Evolutionary conservation across 169 alveolate genomes (phyloP).

Genomic region (Babesia bigemina): DNA sequence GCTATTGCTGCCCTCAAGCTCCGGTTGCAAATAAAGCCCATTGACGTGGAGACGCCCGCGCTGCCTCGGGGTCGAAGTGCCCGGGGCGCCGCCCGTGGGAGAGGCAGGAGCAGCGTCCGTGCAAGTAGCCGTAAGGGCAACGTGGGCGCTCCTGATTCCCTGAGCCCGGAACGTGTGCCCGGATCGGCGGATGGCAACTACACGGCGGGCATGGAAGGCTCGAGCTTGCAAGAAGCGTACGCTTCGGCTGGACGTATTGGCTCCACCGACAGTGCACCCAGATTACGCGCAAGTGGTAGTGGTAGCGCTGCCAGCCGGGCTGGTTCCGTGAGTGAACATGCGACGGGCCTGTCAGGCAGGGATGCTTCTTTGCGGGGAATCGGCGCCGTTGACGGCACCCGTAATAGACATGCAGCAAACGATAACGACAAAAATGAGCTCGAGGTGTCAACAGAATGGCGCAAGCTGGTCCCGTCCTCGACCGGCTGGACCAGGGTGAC

Average conservation of each 20-base stretch:
- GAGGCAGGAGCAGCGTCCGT: not conserved
- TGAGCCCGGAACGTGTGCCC: not conserved
- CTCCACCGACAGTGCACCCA: no score
- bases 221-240: not conserved
- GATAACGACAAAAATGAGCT: not conserved
- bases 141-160: not conserved
- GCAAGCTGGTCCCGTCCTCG: slow-evolving; percentile 5
- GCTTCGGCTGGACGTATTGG: not conserved
- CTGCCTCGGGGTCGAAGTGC: not conserved
- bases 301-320: not conserved
- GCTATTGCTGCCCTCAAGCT: slow-evolving; percentile 1
- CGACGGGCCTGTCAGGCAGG: not conserved
- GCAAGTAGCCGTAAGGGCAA: not conserved
- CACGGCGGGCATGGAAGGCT: not conserved
- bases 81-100: not conserved
- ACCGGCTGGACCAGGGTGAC: slow-evolving; percentile 19
- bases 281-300: no score
- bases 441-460: not conserved
- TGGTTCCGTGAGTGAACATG: not conserved
- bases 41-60: not conserved
- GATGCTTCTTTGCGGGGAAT: not conserved
- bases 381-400: not conserved
- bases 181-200: not conserved
- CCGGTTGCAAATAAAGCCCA: not conserved
- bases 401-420: not conserved